Conservation (phyloP, 176 grass and related monocot genomes). For the Avena eriantha region DNA sequence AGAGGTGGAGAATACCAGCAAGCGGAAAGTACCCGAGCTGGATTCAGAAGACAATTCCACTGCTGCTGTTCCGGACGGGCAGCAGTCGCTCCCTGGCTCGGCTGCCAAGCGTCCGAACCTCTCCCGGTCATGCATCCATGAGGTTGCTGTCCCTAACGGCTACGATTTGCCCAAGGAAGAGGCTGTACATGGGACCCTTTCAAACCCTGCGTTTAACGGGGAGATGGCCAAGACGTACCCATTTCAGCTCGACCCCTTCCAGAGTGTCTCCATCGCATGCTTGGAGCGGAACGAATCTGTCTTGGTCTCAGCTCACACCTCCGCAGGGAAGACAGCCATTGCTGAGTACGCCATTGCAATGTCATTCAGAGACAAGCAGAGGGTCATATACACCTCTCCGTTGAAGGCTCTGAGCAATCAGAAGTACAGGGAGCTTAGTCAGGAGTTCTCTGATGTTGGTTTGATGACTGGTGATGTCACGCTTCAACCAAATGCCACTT, state of each 20-base stretch:
- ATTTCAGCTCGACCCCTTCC: conserved; percentile 95
- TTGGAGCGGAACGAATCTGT: conserved; percentile 90
- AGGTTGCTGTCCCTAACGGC: conserved; percentile 75
- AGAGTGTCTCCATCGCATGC: conserved; percentile 83
- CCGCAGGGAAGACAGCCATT: conserved; percentile 89
- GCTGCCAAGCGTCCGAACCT: conserved; percentile 72
- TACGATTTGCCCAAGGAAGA: conserved; percentile 67
- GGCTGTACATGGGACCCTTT: conserved; percentile 67
- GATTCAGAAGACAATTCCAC: conserved; percentile 11
- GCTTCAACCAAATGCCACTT: conserved; percentile 85
- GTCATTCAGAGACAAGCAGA: conserved; percentile 95
- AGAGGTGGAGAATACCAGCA: conserved; percentile 41
- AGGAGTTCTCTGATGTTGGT: conserved; percentile 93
- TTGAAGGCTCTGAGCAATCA: conserved; percentile 97
- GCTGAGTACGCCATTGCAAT: conserved; percentile 96
- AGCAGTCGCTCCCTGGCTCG: conserved; percentile 34
- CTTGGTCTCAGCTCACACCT: conserved; percentile 93
- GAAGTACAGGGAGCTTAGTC: conserved; percentile 94
- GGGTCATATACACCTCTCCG: conserved; percentile 93
- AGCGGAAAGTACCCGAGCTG: conserved; percentile 56
- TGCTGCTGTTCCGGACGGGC: not conserved
- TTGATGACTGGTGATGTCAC: conserved; percentile 98
- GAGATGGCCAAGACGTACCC: conserved; percentile 96
- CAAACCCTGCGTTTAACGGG: conserved; percentile 63
- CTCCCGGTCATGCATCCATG: conserved; percentile 82